phyloP scores from a whole-genome alignment of 768 basidiomycete species.

The Podaxis rugospora region DNA sequence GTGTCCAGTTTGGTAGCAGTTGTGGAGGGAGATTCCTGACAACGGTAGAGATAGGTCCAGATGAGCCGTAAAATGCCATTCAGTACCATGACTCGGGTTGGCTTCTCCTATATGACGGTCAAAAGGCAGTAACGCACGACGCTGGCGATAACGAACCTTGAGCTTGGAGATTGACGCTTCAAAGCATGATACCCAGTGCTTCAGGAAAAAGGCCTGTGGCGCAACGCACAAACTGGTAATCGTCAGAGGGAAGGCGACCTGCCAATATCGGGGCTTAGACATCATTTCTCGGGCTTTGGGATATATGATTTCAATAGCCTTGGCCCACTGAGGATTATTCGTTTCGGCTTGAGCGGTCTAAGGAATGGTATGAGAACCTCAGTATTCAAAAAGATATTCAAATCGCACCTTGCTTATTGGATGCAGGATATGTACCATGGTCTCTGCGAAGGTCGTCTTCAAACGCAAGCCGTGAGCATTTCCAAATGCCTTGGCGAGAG shows the following conservation, averaged over 20 bases:
- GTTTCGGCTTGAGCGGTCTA: slow-evolving; percentile 95
- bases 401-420: slow-evolving; percentile 76
- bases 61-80: slow-evolving; percentile 81
- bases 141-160: slow-evolving; percentile 49
- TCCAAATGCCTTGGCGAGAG: slow-evolving; percentile 76
- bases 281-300: slow-evolving; percentile 83
- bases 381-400: background rate
- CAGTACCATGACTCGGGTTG: slow-evolving; percentile 62
- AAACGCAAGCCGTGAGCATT: slow-evolving; percentile 80
- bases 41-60: slow-evolving; percentile 96
- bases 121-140: background rate
- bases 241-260: slow-evolving; percentile 77
- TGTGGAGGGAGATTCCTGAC: slow-evolving; percentile 78
- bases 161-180: slow-evolving; percentile 71
- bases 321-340: slow-evolving; percentile 92
- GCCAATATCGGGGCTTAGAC: slow-evolving; percentile 87
- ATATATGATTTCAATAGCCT: slow-evolving; percentile 81
- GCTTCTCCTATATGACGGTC: slow-evolving; percentile 61
- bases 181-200: slow-evolving; percentile 74
- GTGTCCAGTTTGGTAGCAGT: slow-evolving; percentile 76
- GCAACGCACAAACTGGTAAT: slow-evolving; percentile 85
- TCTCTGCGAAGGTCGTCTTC: slow-evolving; percentile 84
- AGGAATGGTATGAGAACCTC: background rate
- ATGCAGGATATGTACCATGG: slow-evolving; percentile 71
- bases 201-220: slow-evolving; percentile 79